A percentile compares a stretch with the other conserved stretches of the same genome.
These are phyloP conservation scores for Triticum turgidum DNA, from an alignment of 176 grass and related monocot genomes.

Conservation along the genomic window DNA sequence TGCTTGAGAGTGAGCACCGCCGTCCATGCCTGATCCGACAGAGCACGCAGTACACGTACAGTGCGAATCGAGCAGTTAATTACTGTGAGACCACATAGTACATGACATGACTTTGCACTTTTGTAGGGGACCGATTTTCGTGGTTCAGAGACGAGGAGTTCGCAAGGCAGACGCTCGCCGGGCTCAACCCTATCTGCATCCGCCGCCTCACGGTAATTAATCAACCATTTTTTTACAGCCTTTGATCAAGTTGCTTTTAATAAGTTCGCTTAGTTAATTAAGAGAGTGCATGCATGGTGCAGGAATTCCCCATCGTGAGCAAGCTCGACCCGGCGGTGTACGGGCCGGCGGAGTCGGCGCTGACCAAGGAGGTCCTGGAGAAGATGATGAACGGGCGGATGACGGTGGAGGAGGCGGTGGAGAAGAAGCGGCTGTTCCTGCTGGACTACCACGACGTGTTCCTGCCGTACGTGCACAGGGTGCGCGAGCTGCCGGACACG, in stretches of 20 bases:
- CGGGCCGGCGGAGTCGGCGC: slow-evolving; percentile 60
- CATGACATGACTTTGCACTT: background rate
- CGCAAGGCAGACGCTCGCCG: slow-evolving; percentile 67
- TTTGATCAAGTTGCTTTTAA: no score
- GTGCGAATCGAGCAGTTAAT: background rate
- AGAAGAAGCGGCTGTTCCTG: slow-evolving; percentile 60
- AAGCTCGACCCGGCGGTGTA: slow-evolving; percentile 78
- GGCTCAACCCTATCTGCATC: slow-evolving; percentile 69
- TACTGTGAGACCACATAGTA: background rate
- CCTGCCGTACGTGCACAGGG: slow-evolving; percentile 67
- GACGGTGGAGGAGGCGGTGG: slow-evolving; percentile 57
- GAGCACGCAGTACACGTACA: background rate
- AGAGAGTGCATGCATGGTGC: background rate
- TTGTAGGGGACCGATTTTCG: slow-evolving; percentile 75
- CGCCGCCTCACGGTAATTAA: slow-evolving; percentile 55
- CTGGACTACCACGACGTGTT: slow-evolving; percentile 87
- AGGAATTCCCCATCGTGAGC: slow-evolving; percentile 79
- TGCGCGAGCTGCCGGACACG: slow-evolving; percentile 39
- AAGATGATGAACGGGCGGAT: slow-evolving; percentile 49
- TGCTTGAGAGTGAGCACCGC: slow-evolving; percentile 56
- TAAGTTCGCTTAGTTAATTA: background rate
- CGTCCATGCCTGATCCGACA: background rate
- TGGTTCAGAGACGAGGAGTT: slow-evolving; percentile 91
- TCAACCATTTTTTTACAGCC: no score
- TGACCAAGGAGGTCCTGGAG: slow-evolving; percentile 64